Evolutionary conservation across 2,329 filamentous ascomycete genomes (phyloP), one percentile per base, ranked within the genome.

Genomic region (Aaosphaeria pasadenensis): DNA sequence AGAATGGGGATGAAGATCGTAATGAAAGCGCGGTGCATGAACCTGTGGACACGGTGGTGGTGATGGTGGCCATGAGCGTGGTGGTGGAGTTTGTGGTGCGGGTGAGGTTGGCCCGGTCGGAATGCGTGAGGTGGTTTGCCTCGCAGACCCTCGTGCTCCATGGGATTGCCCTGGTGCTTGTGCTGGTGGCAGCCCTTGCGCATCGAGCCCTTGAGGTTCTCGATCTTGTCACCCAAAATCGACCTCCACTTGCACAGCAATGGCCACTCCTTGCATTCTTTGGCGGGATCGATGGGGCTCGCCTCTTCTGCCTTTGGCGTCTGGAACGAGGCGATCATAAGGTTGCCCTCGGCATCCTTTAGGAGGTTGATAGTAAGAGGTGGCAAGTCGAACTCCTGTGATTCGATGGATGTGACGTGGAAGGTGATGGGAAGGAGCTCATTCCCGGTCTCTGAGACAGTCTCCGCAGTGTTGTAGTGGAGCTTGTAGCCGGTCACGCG

Each of bases 1-100:
- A 87, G 71, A 45, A 89, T 76, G 1, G 87, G 87, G 36, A 89
- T 74, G 42, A 89, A 66, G 40, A 90, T 78, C 52, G 85, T 82
- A 35, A 82, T 74, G 53, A 80, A 75, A 43, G 87, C 75, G 57
- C 80, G 80, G 60, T 76, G 62, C 33, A 64, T 46, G 51, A 68
- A 64, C 58, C 57, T 62, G 44, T 62, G 57, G 43, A 65, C 33
- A 39, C 56, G 55, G 52, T 63, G 56, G 43, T 57, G 53, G 38
- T 46, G 28, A 42, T 56, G 55, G 47, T 64, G 61, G 38, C 47
- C 51, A 35, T 56, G 60, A 6, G 50, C 43, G 29, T 53, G 42
- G 42, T 62, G 56, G 30, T 50, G 39, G 52, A 48, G 48, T 53
- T 58, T 53, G 42, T 62, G 56, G 29, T 58, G 55, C 28, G 50